These are phyloP conservation scores for Dryas integrifolia DNA, from an alignment of 331 rosid genomes.

Conservation along the genomic window DNA sequence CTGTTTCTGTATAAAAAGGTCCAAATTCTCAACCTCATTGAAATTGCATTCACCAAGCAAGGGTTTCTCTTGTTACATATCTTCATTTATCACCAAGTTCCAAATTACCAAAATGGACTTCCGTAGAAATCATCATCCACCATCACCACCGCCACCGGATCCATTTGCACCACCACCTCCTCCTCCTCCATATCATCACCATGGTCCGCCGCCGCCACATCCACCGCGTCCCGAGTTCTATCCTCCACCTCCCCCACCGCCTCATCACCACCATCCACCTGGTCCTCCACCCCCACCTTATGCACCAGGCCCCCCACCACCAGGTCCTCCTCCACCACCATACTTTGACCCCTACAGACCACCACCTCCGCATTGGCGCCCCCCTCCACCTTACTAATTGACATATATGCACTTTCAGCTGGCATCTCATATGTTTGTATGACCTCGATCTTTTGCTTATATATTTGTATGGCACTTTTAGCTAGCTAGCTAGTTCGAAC, in stretches of 20 bases:
- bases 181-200: not conserved
- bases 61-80: not conserved
- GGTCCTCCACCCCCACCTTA: constrained; percentile 20
- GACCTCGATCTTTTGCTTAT: not conserved
- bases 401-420: not conserved
- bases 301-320: constrained; percentile 15
- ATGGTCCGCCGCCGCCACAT: constrained; percentile 27
- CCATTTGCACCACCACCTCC: constrained; percentile 10
- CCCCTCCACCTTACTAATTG: constrained; percentile 22
- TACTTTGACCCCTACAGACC: constrained; percentile 25
- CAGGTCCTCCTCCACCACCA: constrained; percentile 27
- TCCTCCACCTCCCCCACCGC: constrained; percentile 22
- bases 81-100: not conserved
- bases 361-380: constrained; percentile 17
- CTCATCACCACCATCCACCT: constrained; percentile 17
- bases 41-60: too few species aligned
- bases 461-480: not conserved
- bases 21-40: too few species aligned
- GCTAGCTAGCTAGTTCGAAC: too few species aligned
- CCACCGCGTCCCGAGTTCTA: constrained; percentile 17
- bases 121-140: constrained; percentile 8
- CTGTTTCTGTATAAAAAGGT: too few species aligned
- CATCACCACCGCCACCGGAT: constrained; percentile 23
- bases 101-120: not conserved
- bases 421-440: not conserved